A percentile compares a stretch with the other conserved stretches of the same genome.
Conservation (phyloP, 2,329 filamentous ascomycete genomes). For the Fonsecaea nubica region DNA sequence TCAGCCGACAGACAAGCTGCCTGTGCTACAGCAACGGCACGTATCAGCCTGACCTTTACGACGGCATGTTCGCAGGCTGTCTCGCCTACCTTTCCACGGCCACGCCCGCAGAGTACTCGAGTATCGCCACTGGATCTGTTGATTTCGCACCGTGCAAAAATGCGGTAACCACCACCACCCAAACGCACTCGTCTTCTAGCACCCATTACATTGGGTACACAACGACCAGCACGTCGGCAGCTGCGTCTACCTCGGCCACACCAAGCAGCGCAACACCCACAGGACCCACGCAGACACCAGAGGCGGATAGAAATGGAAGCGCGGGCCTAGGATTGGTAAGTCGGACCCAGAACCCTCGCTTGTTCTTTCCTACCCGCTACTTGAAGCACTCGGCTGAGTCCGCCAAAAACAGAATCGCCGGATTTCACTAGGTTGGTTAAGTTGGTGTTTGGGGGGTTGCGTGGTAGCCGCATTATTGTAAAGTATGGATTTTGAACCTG, state of each 20-base stretch:
- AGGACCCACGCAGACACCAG: not conserved
- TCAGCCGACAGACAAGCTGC: conserved; percentile 5
- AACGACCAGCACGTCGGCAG: not conserved
- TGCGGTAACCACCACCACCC: not conserved
- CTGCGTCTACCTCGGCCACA: not conserved
- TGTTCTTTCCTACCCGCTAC: not conserved
- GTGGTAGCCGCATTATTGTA: not conserved
- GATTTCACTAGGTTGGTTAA: not conserved
- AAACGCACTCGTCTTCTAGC: not conserved
- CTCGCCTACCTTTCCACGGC: conserved; percentile 5
- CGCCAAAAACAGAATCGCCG: not conserved
- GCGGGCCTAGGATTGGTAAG: not conserved
- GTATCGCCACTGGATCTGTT: not conserved
- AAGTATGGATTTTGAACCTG: not conserved
- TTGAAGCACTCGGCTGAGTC: not conserved
- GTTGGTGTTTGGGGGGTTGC: not conserved
- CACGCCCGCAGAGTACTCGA: not conserved
- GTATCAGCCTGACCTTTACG: conserved; percentile 3
- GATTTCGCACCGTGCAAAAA: conserved; percentile 36
- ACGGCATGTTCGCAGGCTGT: not conserved
- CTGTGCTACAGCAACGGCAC: conserved; percentile 7
- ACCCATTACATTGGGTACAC: not conserved
- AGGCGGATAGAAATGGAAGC: not conserved
- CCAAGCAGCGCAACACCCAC: not conserved
- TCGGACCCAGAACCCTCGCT: not conserved